These are phyloP conservation scores for Sphagnurus paluster DNA, from an alignment of 1,284 basidiomycete genomes.

Conservation along the genomic window DNA sequence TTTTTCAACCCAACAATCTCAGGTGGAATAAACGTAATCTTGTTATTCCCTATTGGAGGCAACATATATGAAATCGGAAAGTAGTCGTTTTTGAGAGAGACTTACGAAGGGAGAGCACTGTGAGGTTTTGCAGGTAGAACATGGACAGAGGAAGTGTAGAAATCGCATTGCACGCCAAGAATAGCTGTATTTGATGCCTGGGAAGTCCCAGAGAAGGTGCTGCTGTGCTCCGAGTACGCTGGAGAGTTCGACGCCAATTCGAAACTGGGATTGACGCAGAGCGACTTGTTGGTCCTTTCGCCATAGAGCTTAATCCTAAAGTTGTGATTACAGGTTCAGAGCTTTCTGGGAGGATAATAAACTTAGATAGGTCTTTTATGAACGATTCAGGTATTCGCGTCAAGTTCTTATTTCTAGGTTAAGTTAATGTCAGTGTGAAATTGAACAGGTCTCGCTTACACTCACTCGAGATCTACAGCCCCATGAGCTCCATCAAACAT, in stretches of 20 bases:
- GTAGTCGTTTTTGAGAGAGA: conserved; percentile 1
- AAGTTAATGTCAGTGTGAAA: not conserved
- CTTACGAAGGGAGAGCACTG: conserved; percentile 58
- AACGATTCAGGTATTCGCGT: conserved; percentile 39
- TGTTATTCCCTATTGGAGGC: conserved; percentile 49
- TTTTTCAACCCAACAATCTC: conserved; percentile 57
- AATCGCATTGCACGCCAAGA: conserved; percentile 49
- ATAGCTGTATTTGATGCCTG: conserved; percentile 44
- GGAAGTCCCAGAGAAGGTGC: conserved; percentile 26
- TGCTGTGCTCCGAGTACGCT: conserved; percentile 22
- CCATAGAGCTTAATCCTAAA: conserved; percentile 13
- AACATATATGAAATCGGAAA: conserved; percentile 3
- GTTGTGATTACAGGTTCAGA: conserved; percentile 18
- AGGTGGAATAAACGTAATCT: conserved; percentile 58
- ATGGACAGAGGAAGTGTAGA: conserved; percentile 49
- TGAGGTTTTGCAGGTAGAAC: conserved; percentile 50
- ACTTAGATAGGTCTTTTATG: conserved; percentile 40
- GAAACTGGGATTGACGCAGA: conserved; percentile 22
- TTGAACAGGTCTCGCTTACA: conserved; percentile 6
- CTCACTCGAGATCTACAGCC: conserved; percentile 42
- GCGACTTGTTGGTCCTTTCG: conserved; percentile 20
- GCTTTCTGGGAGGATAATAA: conserved; percentile 35
- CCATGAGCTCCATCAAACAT: conserved; percentile 38
- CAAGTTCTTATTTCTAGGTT: conserved; percentile 31
- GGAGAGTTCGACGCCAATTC: conserved; percentile 11